Evolutionary conservation across 257 asterid species (phyloP).

Genomic region (Linaria vulgaris): DNA sequence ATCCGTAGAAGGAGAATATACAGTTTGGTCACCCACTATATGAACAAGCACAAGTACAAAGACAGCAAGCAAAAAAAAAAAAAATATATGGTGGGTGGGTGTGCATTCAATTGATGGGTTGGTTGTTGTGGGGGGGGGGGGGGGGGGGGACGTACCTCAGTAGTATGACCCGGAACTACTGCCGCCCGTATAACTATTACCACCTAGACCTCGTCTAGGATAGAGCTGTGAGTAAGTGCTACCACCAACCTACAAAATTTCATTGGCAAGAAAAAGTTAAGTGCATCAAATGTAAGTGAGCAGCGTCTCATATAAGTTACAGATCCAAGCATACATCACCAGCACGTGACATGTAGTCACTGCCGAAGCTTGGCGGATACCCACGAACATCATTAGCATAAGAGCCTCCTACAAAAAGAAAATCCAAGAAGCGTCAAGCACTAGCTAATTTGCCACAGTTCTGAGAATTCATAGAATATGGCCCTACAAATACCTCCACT

Average conservation of each 20-base stretch:
- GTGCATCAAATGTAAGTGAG: background rate
- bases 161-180: conserved; percentile 70
- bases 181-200: conserved; percentile 78
- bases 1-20: conserved; percentile 17
- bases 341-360: conserved; percentile 80
- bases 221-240: conserved; percentile 83
- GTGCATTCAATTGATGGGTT: no score
- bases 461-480: background rate
- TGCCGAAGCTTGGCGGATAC: conserved; percentile 74
- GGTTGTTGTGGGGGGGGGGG: no score
- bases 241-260: conserved; percentile 64
- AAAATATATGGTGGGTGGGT: background rate
- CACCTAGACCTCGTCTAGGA: conserved; percentile 73
- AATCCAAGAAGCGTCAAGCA: background rate
- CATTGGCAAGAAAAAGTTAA: conserved; percentile 14
- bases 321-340: conserved; percentile 61
- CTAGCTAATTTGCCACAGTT: background rate
- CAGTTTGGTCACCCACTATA: conserved; percentile 7
- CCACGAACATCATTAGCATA: conserved; percentile 75
- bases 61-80: background rate
- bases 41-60: conserved; percentile 18
- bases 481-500: conserved; percentile 61
- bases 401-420: conserved; percentile 69
- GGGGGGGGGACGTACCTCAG: conserved; percentile 48
- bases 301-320: conserved; percentile 3